Evolutionary conservation across 2,329 filamentous ascomycete genomes (phyloP).

Genomic region (Arthrobotrys sinensis): DNA sequence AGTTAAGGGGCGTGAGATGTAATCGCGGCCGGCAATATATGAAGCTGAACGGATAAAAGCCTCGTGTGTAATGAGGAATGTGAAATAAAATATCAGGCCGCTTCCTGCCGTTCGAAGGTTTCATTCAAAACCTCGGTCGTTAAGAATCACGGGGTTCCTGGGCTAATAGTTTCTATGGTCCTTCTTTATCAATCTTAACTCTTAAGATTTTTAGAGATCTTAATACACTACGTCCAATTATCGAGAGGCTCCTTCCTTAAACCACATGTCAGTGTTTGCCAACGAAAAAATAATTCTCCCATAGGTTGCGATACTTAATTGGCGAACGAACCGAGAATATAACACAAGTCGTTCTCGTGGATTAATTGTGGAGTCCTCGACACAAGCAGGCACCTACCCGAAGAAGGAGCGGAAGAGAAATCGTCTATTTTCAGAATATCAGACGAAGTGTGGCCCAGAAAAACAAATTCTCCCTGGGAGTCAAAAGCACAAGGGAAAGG

Average conservation of each 20-base stretch:
- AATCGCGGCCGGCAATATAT: conserved; percentile 46
- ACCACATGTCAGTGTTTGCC: conserved; percentile 29
- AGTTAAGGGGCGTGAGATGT: conserved; percentile 31
- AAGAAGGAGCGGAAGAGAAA: conserved; percentile 60
- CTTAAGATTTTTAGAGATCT: conserved; percentile 10
- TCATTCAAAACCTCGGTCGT: conserved; percentile 44
- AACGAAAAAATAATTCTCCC: conserved; percentile 15
- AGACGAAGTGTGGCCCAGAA: conserved; percentile 57
- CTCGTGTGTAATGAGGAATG: conserved; percentile 41
- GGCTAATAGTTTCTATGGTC: conserved; percentile 13
- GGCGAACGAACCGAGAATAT: conserved; percentile 51
- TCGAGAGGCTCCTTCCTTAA: conserved; percentile 18
- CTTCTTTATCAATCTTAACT: conserved; percentile 29
- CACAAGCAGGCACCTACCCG: conserved; percentile 59
- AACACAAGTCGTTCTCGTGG: conserved; percentile 26
- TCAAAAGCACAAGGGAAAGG: conserved; percentile 26
- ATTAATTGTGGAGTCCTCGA: conserved; percentile 36
- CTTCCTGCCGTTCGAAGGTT: conserved; percentile 43
- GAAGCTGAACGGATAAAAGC: conserved; percentile 23
- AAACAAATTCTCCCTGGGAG: conserved; percentile 38
- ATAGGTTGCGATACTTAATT: conserved; percentile 36
- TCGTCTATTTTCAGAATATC: conserved; percentile 62
- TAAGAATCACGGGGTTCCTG: conserved; percentile 40
- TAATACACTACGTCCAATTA: conserved; percentile 4
- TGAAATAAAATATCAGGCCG: conserved; percentile 26